phyloP scores from a whole-genome alignment of 2,329 filamentous ascomycete species.

The Hawksworthiomyces lignivorus region DNA sequence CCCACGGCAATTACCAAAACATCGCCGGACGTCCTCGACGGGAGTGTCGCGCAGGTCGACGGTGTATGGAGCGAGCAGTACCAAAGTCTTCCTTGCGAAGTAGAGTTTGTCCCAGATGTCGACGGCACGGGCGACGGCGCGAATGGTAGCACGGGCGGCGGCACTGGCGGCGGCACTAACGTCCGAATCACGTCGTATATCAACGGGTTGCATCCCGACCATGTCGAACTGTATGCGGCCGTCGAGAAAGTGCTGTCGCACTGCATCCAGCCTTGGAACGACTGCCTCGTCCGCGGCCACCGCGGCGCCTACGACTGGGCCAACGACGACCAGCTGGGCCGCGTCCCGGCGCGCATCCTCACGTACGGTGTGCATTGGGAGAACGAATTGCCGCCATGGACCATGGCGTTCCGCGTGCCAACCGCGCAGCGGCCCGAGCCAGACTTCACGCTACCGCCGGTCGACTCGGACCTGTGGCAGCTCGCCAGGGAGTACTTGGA shows the following conservation, averaged over 20 bases:
- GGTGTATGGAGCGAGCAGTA: too few species aligned
- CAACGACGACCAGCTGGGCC: too few species aligned
- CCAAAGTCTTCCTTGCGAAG: constrained; percentile 23
- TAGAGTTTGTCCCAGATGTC: constrained; percentile 20
- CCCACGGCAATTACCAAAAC: too few species aligned
- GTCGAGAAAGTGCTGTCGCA: constrained; percentile 28
- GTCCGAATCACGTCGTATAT: constrained; percentile 33
- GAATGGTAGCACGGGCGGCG: too few species aligned
- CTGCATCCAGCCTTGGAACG: constrained; percentile 33
- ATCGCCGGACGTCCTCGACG: too few species aligned
- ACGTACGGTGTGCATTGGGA: background rate
- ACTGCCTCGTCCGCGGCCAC: constrained; percentile 13
- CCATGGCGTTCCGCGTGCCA: background rate
- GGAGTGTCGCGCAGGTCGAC: too few species aligned
- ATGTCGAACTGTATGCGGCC: constrained; percentile 23
- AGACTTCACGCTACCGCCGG: background rate
- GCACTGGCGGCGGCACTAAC: too few species aligned
- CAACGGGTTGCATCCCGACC: constrained; percentile 34
- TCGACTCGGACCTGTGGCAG: background rate
- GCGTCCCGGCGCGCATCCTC: background rate
- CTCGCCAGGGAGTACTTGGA: background rate
- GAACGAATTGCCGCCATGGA: background rate
- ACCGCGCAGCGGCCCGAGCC: too few species aligned
- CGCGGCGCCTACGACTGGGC: too few species aligned
- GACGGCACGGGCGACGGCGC: constrained; percentile 15